Evolutionary conservation across 331 rosid genomes (phyloP), one percentile per base, ranked within the genome.

Genomic region (Rosa hybrid): DNA sequence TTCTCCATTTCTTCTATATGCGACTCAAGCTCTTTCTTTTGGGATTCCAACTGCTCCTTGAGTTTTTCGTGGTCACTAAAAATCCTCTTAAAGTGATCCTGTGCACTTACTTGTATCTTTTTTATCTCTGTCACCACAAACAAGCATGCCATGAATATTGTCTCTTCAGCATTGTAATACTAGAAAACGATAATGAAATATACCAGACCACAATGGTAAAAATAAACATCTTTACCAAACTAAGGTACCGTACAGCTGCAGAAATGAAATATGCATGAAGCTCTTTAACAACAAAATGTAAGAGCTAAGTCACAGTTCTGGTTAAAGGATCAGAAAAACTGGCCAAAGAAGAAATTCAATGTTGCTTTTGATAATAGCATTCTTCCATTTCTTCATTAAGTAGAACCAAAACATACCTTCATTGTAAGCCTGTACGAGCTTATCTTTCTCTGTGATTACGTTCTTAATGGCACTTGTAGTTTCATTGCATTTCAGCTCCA

Each of bases 31-130:
- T 90, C 92, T 75, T 71, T 88, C 84, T 90, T 90, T 68, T 92
- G 97, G 86, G 91, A 86, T 80, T 96, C 98, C 78, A 96, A 83
- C 82, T 90, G 97, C 86, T 85, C 54, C 88, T 92, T 96, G 48
- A 92, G 89, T 80, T 88, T 90, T 82, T 96, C 91, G 63, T 91
- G 98, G 81, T 91, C 97, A 60, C 83, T 84, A 77, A 90, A 91
- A 64, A 93, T 90, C 87, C 87, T 93, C 91, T 90, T 94, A 81
- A 88, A 85, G 87, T 96, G 96, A 83, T 96, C 97, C 79, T 87
- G 85, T 27, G 97, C 96, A 84, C 98, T 94, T 45, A 87, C 59
- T 78, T 96, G 97, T 27, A 89, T 87, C 80, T 90, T 93, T 89
- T 80, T 93, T 65, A 93, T 90, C 82, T 92, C 99, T 96, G 86